Evolutionary conservation across 1,139 yeast species (phyloP).

Genomic region (Geotrichum aggregatum): DNA sequence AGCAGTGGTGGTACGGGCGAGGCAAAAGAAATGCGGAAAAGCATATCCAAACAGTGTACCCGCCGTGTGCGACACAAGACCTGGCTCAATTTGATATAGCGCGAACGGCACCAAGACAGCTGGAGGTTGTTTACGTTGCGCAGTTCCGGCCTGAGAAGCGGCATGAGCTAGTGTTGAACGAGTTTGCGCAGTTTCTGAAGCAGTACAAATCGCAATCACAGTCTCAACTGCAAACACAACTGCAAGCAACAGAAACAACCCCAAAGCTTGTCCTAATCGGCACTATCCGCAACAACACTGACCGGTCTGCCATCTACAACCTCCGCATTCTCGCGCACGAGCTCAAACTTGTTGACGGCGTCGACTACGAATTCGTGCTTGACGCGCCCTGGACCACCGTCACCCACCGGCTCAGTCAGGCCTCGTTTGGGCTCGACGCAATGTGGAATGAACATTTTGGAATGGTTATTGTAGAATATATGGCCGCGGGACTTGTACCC

Average conservation of each 20-base stretch:
- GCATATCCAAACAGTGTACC: constrained; percentile 58
- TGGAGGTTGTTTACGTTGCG: constrained; percentile 70
- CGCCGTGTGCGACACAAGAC: constrained; percentile 77
- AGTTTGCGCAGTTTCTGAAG: constrained; percentile 52
- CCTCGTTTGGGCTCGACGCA: constrained; percentile 81
- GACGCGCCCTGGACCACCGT: constrained; percentile 73
- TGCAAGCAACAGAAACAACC: constrained; percentile 19
- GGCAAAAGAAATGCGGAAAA: constrained; percentile 15
- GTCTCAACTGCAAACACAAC: constrained; percentile 16
- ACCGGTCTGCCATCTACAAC: constrained; percentile 54
- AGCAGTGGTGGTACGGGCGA: constrained; percentile 52
- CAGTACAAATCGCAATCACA: constrained; percentile 26
- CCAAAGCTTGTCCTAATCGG: constrained; percentile 69
- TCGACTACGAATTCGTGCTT: constrained; percentile 58
- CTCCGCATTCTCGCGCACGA: constrained; percentile 48
- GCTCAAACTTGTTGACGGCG: constrained; percentile 44
- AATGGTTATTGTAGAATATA: constrained; percentile 91
- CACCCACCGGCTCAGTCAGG: constrained; percentile 49
- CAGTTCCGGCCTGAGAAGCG: constrained; percentile 96
- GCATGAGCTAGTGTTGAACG: constrained; percentile 62
- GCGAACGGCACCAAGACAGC: constrained; percentile 41
- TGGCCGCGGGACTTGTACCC: constrained; percentile 83
- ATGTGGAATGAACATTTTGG: constrained; percentile 99
- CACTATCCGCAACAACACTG: constrained; percentile 69
- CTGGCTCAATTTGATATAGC: constrained; percentile 34